Percentiles rank a stretch among this genome's conserved stretches.
Evolutionary conservation across 129 eudicot species (phyloP).

Genomic region (Saussurea involucrata): DNA sequence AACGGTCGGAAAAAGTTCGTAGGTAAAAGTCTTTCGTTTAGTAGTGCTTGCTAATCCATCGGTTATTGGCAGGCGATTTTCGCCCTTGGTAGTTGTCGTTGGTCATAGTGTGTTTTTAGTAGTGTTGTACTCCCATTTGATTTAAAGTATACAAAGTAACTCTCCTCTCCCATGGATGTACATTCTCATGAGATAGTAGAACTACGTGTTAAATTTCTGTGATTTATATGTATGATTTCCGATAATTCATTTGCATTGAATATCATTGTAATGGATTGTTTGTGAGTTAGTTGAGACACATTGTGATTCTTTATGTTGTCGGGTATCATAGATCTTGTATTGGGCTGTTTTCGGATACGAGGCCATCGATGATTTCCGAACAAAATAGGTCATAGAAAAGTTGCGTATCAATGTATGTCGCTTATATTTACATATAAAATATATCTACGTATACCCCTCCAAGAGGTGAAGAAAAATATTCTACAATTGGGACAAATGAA

Average conservation of each 20-base stretch:
- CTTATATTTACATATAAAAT: background rate
- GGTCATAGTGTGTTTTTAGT: background rate
- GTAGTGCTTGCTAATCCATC: no score
- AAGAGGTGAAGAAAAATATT: background rate
- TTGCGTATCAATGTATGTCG: background rate
- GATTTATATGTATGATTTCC: background rate
- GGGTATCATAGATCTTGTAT: background rate
- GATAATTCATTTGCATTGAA: background rate
- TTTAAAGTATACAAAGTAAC: background rate
- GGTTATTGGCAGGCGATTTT: no score
- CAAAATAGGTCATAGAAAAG: background rate
- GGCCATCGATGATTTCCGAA: background rate
- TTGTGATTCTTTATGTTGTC: background rate
- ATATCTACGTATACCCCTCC: background rate
- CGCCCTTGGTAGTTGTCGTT: background rate
- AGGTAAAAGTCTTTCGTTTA: no score
- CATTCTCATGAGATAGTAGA: background rate
- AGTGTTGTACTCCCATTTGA: background rate
- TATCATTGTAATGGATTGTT: background rate
- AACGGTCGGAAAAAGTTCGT: no score
- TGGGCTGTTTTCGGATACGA: background rate
- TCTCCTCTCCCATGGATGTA: background rate
- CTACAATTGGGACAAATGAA: background rate
- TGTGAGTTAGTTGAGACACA: background rate
- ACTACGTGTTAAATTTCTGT: background rate